Conservation (phyloP, 2,329 filamentous ascomycete genomes). For the Colletotrichum musae region DNA sequence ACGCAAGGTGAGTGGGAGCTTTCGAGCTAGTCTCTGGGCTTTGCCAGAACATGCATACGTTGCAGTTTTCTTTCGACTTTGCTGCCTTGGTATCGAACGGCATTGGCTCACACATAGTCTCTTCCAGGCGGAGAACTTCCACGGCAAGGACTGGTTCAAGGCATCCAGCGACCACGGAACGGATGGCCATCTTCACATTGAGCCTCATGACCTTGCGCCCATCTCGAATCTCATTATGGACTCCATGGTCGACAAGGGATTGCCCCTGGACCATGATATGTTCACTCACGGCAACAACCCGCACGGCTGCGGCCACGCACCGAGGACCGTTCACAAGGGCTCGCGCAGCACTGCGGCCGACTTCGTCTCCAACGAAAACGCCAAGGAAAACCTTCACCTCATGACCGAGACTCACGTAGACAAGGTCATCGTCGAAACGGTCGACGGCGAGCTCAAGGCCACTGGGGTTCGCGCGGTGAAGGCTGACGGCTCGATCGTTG, state of each 20-base stretch:
- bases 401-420: conserved; percentile 65
- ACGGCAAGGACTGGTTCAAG: conserved; percentile 70
- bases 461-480: conserved; percentile 58
- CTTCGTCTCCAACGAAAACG: conserved; percentile 59
- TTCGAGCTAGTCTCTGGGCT: too few species aligned
- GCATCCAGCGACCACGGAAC: conserved; percentile 64
- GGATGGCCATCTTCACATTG: conserved; percentile 66
- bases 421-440: conserved; percentile 60
- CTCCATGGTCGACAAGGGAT: conserved; percentile 67
- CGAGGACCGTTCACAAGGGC: conserved; percentile 67
- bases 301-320: conserved; percentile 69
- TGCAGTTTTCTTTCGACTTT: background rate
- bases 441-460: conserved; percentile 56
- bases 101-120: background rate
- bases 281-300: conserved; percentile 65
- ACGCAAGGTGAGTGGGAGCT: conserved; percentile 58
- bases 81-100: background rate
- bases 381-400: conserved; percentile 61
- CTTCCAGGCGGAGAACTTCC: conserved; percentile 67
- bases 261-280: conserved; percentile 72
- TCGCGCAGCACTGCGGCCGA: conserved; percentile 68
- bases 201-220: conserved; percentile 71
- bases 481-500: conserved; percentile 52
- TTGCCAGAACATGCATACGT: too few species aligned
- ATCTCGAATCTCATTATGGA: conserved; percentile 69